Evolutionary conservation across 1,139 yeast genomes (phyloP), one percentile per base, ranked within the genome.

Genomic region (Dujonia santamariae): DNA sequence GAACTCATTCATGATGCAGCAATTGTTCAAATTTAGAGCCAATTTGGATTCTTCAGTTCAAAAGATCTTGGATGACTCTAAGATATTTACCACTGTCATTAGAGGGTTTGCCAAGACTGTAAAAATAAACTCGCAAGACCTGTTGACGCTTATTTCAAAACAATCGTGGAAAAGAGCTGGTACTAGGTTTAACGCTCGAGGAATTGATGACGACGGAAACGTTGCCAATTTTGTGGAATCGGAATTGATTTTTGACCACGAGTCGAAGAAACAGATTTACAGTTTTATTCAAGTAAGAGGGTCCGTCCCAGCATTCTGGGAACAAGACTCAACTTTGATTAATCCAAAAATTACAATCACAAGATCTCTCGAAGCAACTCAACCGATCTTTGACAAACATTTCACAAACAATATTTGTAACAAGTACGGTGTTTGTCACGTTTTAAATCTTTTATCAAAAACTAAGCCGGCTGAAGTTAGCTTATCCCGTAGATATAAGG

Each of bases 81-180:
- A 85, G 20, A 88, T 92, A 48, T 63, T 92, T 32, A 88, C 97
- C 1, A 85, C 95, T 0, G 96, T 85, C 6, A 92, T 94, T 32
- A 69, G 98, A 40, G 99, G 99, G 0, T 92, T 87, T 67, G 96
- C 97, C 0, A 85, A 85, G 44, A 85, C 97, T 0, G 71, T 84
- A 0, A 60, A 64, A 14, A 53, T 87, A 17, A 75, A 75, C 31
- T 55, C 67, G 15, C 67, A 67, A 28, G 85, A 83, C n/a, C 59
- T 75, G 3, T 61, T 92, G 39, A 84, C 97, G 1, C 74, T 92
- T 21, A 78, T 94, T 15, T 88, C 97, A 2, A 82, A 94, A 47
- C 97, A 92, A 57, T 85, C 95, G 11, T 92, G 97, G 86, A 80
- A 82, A 56, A 68, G 97, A 41, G 97, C 98, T 1, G 99, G 99